phyloP scores from a whole-genome alignment of 208 protist species.

The Leishmania tropica region DNA sequence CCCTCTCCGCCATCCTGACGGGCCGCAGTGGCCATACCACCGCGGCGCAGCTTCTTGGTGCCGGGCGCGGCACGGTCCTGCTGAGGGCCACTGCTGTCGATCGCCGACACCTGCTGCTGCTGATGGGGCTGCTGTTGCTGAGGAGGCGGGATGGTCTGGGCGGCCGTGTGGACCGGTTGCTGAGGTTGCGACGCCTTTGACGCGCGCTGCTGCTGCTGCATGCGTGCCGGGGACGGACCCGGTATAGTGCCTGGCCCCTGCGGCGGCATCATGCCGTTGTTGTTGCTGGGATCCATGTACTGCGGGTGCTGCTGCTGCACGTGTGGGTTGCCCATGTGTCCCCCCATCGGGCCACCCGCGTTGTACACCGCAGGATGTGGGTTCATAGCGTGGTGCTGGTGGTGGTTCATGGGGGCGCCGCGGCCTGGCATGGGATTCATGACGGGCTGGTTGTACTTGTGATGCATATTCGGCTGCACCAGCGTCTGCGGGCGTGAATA shows the following conservation, averaged over 20 bases:
- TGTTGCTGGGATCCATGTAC: constrained; percentile 37
- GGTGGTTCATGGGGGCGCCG: constrained; percentile 31
- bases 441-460: constrained; percentile 30
- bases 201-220: constrained; percentile 33
- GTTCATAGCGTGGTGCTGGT: constrained; percentile 30
- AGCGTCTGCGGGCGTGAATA: constrained; percentile 50
- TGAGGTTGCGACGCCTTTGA: constrained; percentile 45
- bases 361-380: constrained; percentile 27
- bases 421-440: constrained; percentile 21
- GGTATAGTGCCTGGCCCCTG: constrained; percentile 18
- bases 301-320: constrained; percentile 41
- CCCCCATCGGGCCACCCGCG: constrained; percentile 14
- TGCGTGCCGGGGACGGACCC: constrained; percentile 29
- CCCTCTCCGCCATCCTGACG: constrained; percentile 24
- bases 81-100: constrained; percentile 48
- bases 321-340: constrained; percentile 26
- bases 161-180: constrained; percentile 37
- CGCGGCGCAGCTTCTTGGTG: constrained; percentile 51
- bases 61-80: constrained; percentile 25
- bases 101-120: constrained; percentile 35
- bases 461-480: constrained; percentile 23
- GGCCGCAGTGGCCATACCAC: constrained; percentile 38
- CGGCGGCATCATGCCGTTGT: constrained; percentile 28
- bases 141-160: constrained; percentile 23
- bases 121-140: constrained; percentile 36